phyloP scores from a whole-genome alignment of 83 land plant species.

The Larix sibirica region DNA sequence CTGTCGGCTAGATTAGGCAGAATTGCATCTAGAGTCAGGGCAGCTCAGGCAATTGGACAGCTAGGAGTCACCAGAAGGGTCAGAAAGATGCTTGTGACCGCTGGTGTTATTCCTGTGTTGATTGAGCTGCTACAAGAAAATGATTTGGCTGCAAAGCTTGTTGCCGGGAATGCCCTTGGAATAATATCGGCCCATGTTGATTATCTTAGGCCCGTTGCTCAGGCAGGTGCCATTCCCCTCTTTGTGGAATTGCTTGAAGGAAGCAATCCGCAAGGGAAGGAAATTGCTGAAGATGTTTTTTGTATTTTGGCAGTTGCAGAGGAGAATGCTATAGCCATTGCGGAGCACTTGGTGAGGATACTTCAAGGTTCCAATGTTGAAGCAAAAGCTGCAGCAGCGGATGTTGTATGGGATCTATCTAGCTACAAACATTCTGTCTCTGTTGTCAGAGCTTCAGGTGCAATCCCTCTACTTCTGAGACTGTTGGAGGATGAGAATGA shows the following conservation, averaged over 20 bases:
- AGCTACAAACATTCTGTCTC: slow-evolving; percentile 39
- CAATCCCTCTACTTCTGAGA: slow-evolving; percentile 40
- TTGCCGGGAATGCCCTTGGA: slow-evolving; percentile 48
- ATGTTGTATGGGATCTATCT: slow-evolving; percentile 49
- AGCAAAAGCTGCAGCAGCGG: slow-evolving; percentile 52
- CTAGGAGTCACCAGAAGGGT: slow-evolving; percentile 26
- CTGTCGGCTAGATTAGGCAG: slow-evolving; percentile 32
- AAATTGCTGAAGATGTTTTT: slow-evolving; percentile 54
- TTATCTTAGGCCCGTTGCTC: slow-evolving; percentile 41
- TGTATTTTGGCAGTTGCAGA: slow-evolving; percentile 51
- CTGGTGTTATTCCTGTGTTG: slow-evolving; percentile 36
- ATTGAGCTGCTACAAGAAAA: slow-evolving; percentile 33
- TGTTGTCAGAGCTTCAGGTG: slow-evolving; percentile 41
- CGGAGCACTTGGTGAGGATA: slow-evolving; percentile 45
- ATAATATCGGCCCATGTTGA: slow-evolving; percentile 46
- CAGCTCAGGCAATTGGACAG: slow-evolving; percentile 43
- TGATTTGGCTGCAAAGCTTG: slow-evolving; percentile 31
- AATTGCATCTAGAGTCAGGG: slow-evolving; percentile 44
- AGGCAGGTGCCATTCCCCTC: slow-evolving; percentile 49
- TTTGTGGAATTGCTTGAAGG: slow-evolving; percentile 44
- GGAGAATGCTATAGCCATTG: slow-evolving; percentile 40
- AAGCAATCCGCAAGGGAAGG: slow-evolving; percentile 34
- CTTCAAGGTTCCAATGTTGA: slow-evolving; percentile 27
- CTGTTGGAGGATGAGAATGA: slow-evolving; percentile 25
- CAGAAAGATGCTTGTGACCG: slow-evolving; percentile 31